These are phyloP conservation scores for Breviolum minutum DNA, from an alignment of 73 alveolate species.

Conservation along the genomic window DNA sequence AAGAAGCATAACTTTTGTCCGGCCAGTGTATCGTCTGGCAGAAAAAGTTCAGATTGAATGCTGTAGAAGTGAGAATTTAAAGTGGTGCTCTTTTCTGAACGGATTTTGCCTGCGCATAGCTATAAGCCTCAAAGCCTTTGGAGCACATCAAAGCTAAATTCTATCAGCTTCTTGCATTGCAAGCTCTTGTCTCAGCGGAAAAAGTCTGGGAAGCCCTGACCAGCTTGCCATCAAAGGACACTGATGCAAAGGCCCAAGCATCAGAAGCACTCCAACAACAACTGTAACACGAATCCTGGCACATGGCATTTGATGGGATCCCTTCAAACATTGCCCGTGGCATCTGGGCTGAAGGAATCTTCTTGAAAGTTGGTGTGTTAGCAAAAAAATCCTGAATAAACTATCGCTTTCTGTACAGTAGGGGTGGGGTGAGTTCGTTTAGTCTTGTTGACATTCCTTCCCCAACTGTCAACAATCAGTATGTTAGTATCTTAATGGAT, in stretches of 20 bases:
- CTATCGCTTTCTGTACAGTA: too few relatives aligned
- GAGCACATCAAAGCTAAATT: background rate
- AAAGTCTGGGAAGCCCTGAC: background rate
- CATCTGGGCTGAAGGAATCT: background rate
- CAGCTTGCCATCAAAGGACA: constrained; percentile 98
- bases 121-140: background rate
- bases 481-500: too few relatives aligned
- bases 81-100: too few relatives aligned
- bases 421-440: too few relatives aligned
- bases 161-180: too few relatives aligned
- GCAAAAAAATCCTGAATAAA: too few relatives aligned
- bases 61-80: background rate
- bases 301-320: background rate
- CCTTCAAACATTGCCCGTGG: background rate
- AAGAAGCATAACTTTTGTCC: too few relatives aligned
- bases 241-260: constrained; percentile 98
- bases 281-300: constrained; percentile 86
- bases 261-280: constrained; percentile 98
- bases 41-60: background rate
- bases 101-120: too few relatives aligned
- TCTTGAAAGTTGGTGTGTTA: background rate
- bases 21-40: background rate
- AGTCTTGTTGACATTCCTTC: too few relatives aligned
- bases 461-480: too few relatives aligned
- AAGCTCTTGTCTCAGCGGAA: background rate